Evolutionary conservation across 345 rosid species (phyloP).

Genomic region (Reutealis trisperma): DNA sequence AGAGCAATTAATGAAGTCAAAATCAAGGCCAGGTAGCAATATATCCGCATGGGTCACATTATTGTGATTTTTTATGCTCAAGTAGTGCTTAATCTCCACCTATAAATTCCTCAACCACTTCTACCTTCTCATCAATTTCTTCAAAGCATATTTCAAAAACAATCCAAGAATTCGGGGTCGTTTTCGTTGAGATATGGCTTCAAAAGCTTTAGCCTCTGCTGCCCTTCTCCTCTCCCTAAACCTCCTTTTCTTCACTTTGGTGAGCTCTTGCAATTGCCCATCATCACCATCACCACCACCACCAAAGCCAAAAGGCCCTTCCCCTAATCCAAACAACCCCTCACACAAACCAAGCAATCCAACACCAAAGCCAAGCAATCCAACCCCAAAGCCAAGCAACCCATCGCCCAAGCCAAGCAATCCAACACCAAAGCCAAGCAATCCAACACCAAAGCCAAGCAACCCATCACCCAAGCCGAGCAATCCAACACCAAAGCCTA

Average conservation of each 20-base stretch:
- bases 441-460: not conserved
- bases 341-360: slow-evolving; percentile 25
- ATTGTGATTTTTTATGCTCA: too few relatives aligned
- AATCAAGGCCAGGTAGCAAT: too few relatives aligned
- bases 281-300: slow-evolving; percentile 46
- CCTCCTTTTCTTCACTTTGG: slow-evolving; percentile 63
- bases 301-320: not conserved
- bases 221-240: slow-evolving; percentile 55
- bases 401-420: slow-evolving; percentile 12
- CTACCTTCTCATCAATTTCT: not conserved
- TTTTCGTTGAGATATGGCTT: slow-evolving; percentile 21
- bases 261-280: slow-evolving; percentile 49
- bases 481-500: not conserved
- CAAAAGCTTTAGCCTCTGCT: slow-evolving; percentile 42
- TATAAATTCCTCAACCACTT: slow-evolving; percentile 29
- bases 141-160: not conserved
- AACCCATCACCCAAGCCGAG: not conserved
- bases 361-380: slow-evolving; percentile 28
- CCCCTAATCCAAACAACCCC: not conserved
- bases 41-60: too few relatives aligned
- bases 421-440: slow-evolving; percentile 15
- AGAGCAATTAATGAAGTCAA: too few relatives aligned
- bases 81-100: not conserved
- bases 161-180: too few relatives aligned
- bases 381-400: slow-evolving; percentile 11